Evolutionary conservation across 257 asterid genomes (phyloP).

Genomic region (Jaltomata sinuosa): DNA sequence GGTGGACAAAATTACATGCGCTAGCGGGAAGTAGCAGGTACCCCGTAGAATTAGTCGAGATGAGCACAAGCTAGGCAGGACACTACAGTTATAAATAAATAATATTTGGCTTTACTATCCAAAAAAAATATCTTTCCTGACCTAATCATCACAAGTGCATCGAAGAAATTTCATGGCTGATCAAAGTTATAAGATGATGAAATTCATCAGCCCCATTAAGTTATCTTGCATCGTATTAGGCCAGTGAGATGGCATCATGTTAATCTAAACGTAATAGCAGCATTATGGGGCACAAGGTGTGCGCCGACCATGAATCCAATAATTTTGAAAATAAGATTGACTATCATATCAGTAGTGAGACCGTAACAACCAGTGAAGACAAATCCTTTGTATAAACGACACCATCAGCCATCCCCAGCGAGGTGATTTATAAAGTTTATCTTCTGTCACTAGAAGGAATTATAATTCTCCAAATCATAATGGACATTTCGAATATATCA

Average conservation of each 20-base stretch:
- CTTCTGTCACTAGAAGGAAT: neutral
- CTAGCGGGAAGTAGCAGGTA: neutral
- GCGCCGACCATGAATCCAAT: neutral
- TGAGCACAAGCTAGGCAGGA: neutral
- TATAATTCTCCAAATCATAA: neutral
- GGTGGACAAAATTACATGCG: neutral
- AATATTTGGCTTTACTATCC: neutral
- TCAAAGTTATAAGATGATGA: neutral
- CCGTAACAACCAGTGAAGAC: neutral
- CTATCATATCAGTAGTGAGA: neutral
- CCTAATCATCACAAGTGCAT: neutral
- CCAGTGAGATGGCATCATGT: neutral
- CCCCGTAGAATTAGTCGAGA: neutral
- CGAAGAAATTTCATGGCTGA: neutral
- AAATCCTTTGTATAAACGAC: neutral
- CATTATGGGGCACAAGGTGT: neutral
- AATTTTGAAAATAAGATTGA: neutral
- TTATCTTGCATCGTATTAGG: neutral
- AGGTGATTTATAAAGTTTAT: neutral
- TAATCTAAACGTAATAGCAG: neutral
- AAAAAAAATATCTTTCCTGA: neutral
- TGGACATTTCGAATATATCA: neutral
- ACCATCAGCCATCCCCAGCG: neutral
- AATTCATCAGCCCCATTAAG: neutral
- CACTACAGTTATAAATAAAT: neutral